Conservation (phyloP, 164 flowering plant species). For the Dillenia suffruticosa region DNA sequence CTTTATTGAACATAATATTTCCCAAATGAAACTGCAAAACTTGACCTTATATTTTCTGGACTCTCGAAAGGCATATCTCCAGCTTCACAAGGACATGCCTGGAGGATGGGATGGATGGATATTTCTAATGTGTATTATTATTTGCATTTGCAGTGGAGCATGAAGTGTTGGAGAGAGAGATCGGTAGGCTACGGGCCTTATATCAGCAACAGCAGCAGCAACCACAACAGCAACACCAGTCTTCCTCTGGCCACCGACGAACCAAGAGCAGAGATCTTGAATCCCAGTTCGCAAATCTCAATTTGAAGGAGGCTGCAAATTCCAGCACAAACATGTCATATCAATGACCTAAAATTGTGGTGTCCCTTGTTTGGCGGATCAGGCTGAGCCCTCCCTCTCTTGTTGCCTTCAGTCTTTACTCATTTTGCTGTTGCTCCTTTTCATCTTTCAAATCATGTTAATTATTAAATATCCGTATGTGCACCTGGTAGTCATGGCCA, state of each 20-base stretch:
- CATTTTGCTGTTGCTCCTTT: neutral
- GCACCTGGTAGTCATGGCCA: slow-evolving; percentile 53
- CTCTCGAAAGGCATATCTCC: no score
- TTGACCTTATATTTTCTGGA: no score
- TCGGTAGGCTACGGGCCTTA: slow-evolving; percentile 55
- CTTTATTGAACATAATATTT: no score
- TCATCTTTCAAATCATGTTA: neutral
- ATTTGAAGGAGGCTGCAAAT: slow-evolving; percentile 56
- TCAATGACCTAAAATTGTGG: neutral
- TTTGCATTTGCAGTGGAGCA: slow-evolving; percentile 67
- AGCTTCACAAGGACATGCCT: no score
- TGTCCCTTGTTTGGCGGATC: neutral
- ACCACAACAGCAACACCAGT: slow-evolving; percentile 31
- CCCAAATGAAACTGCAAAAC: no score
- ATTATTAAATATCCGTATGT: slow-evolving; percentile 13
- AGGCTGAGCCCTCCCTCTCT: neutral
- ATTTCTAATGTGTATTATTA: no score
- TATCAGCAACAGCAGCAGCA: slow-evolving; percentile 40
- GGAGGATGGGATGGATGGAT: no score
- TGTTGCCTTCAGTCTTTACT: neutral
- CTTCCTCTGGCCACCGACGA: slow-evolving; percentile 54
- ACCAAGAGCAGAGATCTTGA: slow-evolving; percentile 72
- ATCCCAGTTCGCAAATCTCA: slow-evolving; percentile 70
- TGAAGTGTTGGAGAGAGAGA: slow-evolving; percentile 90
- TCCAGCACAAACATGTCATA: slow-evolving; percentile 20